A percentile compares a stretch with the other conserved stretches of the same genome.
phyloP scores from a whole-genome alignment of 2,329 filamentous ascomycete genomes.

The Bipolaris gigantea region DNA sequence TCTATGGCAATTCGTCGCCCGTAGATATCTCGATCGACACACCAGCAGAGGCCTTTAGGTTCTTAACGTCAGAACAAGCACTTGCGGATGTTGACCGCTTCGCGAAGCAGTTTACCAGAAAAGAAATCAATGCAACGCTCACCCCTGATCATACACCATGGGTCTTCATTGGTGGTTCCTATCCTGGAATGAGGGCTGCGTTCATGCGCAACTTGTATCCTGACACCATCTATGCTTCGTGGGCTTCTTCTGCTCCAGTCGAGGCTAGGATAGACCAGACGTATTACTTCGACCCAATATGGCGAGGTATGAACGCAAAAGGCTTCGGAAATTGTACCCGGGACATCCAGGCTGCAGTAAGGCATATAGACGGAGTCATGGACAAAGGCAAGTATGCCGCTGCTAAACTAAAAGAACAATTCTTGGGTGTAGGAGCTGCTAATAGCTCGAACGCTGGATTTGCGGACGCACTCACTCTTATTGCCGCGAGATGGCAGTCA shows the following conservation, averaged over 20 bases:
- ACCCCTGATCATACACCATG: conserved; percentile 44
- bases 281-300: conserved; percentile 55
- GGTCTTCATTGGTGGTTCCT: conserved; percentile 45
- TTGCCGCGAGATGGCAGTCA: conserved; percentile 45
- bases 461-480: conserved; percentile 17
- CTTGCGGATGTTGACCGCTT: conserved; percentile 48
- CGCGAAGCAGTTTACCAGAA: conserved; percentile 45
- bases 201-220: conserved; percentile 46
- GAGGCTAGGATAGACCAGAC: conserved; percentile 54
- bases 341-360: conserved; percentile 53
- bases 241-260: conserved; percentile 46
- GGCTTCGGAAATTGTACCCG: conserved; percentile 53
- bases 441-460: conserved; percentile 54
- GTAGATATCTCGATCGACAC: conserved; percentile 39
- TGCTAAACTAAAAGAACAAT: conserved; percentile 51
- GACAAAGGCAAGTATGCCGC: conserved; percentile 38
- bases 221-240: conserved; percentile 44
- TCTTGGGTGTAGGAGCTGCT: conserved; percentile 53
- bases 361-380: conserved; percentile 54
- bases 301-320: conserved; percentile 49
- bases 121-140: conserved; percentile 40
- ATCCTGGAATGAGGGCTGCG: conserved; percentile 46
- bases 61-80: conserved; percentile 47
- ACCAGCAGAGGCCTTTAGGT: conserved; percentile 40
- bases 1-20: conserved; percentile 47